Base-by-base conservation (phyloP, 2,329 filamentous ascomycete genomes). In the Fusarium sp. region DNA sequence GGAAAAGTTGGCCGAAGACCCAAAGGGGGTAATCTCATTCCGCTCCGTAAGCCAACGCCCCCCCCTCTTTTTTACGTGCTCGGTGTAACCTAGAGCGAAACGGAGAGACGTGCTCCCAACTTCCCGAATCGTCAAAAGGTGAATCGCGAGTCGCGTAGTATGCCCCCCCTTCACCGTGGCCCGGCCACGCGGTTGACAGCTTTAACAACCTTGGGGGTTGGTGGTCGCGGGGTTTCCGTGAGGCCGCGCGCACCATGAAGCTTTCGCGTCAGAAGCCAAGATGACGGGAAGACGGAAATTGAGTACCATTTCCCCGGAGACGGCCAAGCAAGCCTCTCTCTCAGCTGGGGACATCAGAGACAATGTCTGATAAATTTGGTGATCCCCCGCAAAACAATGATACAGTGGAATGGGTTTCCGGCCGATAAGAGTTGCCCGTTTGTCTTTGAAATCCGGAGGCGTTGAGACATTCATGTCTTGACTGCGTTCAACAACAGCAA, bases 171-270 rank as follows among this genome's bases (percentile, higher is more conserved):
- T 63, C 50, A 42, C 46, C 42, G 54, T 51, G 4, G 27, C 54
- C 55, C 67, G 49, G 63, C 67, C 67, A 70, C 67, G 67, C 67
- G 67, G 61, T 61, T 70, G 64, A 70, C 67, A 70, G 42, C 20
- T 46, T 57, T 53, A 36, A 70, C 59, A 70, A 20, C 13, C 13
- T 25, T 60, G 50, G 33, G 25, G 40, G 40, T 18, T 29, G 40
- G 40, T 23, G 31, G 44, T 57, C 63, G 46, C 67, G 67, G 67
- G 50, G 36, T 49, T 27, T 23, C 63, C 67, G 56, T 61, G 31
- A 58, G 50, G 56, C 27, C 27, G 27, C 46, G 46, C 27, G 27
- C 25, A 6, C 46, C 38, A 18, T 18, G 25, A 59, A 40, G 29
- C 31, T 44, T 62, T 42, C 49, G 16, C 23, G 31, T 51, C 54